Percentiles rank a stretch among this genome's conserved stretches.
Evolutionary conservation across 73 alveolate species (phyloP).

Genomic region (Tetrahymena malaccensis): DNA sequence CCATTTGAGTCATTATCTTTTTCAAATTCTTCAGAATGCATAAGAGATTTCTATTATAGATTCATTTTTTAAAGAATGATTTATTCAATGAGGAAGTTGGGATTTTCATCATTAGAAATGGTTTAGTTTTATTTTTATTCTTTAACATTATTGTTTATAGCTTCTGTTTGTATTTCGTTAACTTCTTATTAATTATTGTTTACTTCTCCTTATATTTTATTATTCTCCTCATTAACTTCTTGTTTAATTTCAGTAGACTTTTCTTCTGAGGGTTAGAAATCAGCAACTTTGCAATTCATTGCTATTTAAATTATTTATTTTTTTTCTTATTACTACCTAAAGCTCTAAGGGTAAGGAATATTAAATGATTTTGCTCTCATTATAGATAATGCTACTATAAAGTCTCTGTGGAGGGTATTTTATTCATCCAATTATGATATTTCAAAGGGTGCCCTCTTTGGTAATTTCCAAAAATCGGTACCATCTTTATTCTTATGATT

Average conservation of each 20-base stretch:
- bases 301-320: neutral
- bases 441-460: slow-evolving; percentile 77
- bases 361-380: neutral
- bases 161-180: neutral
- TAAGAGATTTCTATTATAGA: neutral
- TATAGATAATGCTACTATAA: neutral
- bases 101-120: slow-evolving; percentile 23
- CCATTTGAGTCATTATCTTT: slow-evolving; percentile 88
- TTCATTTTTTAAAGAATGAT: slow-evolving; percentile 35
- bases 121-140: slow-evolving; percentile 46
- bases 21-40: slow-evolving; percentile 78
- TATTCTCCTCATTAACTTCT: neutral
- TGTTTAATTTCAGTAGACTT: neutral
- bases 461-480: slow-evolving; percentile 92
- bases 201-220: neutral
- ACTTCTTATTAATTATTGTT: neutral
- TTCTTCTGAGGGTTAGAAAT: neutral
- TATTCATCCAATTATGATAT: slow-evolving; percentile 5
- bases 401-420: neutral
- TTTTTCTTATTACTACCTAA: neutral
- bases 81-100: slow-evolving; percentile 18
- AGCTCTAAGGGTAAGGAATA: neutral
- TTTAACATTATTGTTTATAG: neutral
- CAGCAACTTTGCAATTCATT: neutral
- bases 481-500: slow-evolving; percentile 89